phyloP scores from a whole-genome alignment of 2,329 filamentous ascomycete species.

The Endothia cerciana region DNA sequence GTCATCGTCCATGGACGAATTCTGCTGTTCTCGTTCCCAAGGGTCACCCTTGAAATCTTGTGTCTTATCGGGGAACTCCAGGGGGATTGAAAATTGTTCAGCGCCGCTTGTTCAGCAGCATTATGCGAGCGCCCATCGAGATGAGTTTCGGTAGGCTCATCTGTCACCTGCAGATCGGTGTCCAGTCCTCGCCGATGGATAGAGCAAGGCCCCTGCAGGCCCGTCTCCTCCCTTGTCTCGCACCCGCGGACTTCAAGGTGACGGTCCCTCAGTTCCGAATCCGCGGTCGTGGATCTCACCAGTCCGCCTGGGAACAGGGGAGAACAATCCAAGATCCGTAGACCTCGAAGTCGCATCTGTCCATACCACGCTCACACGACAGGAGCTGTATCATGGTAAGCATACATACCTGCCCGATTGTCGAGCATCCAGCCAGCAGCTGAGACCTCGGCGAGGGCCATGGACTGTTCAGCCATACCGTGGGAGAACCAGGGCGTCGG shows the following conservation, averaged over 20 bases:
- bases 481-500: no score
- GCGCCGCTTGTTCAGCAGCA: background rate
- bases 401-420: background rate
- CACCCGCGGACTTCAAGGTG: background rate
- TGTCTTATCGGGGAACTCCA: background rate
- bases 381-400: background rate
- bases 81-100: background rate
- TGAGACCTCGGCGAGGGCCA: background rate
- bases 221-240: background rate
- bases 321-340: background rate
- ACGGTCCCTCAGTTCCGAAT: conserved; percentile 7
- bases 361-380: background rate
- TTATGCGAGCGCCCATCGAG: background rate
- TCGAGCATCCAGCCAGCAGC: background rate
- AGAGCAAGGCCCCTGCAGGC: background rate
- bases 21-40: background rate
- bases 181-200: no score
- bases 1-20: background rate
- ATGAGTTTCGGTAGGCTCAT: conserved; percentile 1
- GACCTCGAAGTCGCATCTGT: background rate
- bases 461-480: background rate
- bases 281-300: conserved; percentile 1
- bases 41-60: background rate
- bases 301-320: background rate
- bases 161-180: background rate